Evolutionary conservation across 2,329 filamentous ascomycete species (phyloP).

Genomic region (Blumeria hordei): DNA sequence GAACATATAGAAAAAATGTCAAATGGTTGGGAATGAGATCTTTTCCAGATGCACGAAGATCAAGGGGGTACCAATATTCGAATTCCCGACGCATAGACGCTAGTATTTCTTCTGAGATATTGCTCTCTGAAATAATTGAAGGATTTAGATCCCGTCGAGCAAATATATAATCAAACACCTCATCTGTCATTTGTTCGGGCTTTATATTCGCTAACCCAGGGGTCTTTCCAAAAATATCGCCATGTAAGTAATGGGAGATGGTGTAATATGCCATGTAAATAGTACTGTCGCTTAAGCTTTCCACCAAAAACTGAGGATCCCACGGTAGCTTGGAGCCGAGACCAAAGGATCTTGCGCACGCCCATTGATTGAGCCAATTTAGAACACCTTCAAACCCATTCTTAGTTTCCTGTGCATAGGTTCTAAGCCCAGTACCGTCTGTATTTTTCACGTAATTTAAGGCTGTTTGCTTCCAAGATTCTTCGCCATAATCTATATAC

Average conservation of each 20-base stretch:
- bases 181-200: slow-evolving; percentile 74
- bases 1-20: slow-evolving; percentile 88
- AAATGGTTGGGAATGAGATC: slow-evolving; percentile 85
- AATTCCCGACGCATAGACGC: slow-evolving; percentile 74
- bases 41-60: slow-evolving; percentile 73
- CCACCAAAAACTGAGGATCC: slow-evolving; percentile 76
- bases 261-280: slow-evolving; percentile 77
- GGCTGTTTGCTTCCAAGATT: slow-evolving; percentile 58
- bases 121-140: slow-evolving; percentile 36
- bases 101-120: slow-evolving; percentile 50
- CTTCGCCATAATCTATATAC: slow-evolving; percentile 92
- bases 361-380: slow-evolving; percentile 89
- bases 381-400: slow-evolving; percentile 67
- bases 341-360: slow-evolving; percentile 75
- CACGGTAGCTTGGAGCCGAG: slow-evolving; percentile 86
- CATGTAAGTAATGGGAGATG: slow-evolving; percentile 43
- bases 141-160: slow-evolving; percentile 46
- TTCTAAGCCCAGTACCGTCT: slow-evolving; percentile 46
- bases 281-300: slow-evolving; percentile 76
- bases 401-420: slow-evolving; percentile 54
- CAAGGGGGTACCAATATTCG: slow-evolving; percentile 90
- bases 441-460: slow-evolving; percentile 47
- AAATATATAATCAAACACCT: slow-evolving; percentile 94
- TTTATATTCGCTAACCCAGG: slow-evolving; percentile 43
- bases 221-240: slow-evolving; percentile 61